Percentiles rank a stretch among this genome's conserved stretches.
These are phyloP conservation scores for Globisporangium heterothallicum DNA, from an alignment of 352 stramenopile genomes.

Conservation along the genomic window DNA sequence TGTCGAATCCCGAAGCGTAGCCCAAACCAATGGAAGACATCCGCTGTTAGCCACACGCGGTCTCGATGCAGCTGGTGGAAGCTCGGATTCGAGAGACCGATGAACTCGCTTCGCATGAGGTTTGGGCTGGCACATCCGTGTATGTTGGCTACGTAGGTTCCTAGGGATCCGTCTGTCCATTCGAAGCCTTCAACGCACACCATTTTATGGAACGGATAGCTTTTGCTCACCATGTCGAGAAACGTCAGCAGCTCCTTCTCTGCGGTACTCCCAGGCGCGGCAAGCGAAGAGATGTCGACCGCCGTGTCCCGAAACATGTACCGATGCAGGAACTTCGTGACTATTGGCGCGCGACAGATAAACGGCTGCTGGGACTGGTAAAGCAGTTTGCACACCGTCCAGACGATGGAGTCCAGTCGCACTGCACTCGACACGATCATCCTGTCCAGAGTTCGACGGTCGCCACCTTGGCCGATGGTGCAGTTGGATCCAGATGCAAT, in stretches of 20 bases:
- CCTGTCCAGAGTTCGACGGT: slow-evolving; percentile 2
- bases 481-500: slow-evolving; percentile 16
- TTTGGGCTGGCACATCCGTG: slow-evolving; percentile 23
- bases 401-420: slow-evolving; percentile 22
- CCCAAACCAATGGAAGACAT: slow-evolving; percentile 17
- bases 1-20: slow-evolving; percentile 19
- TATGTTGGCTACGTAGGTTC: slow-evolving; percentile 10
- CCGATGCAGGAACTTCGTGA: slow-evolving; percentile 14
- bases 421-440: slow-evolving; percentile 18
- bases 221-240: slow-evolving; percentile 21
- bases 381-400: slow-evolving; percentile 19
- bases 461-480: slow-evolving; percentile 6
- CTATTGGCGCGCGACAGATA: slow-evolving; percentile 21
- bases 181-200: slow-evolving; percentile 20
- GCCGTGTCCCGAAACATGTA: slow-evolving; percentile 11
- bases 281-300: slow-evolving; percentile 6
- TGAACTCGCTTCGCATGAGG: slow-evolving; percentile 14
- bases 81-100: slow-evolving; percentile 14
- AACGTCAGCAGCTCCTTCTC: slow-evolving; percentile 19
- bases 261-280: slow-evolving; percentile 7
- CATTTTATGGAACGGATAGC: slow-evolving; percentile 16
- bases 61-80: slow-evolving; percentile 13
- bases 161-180: slow-evolving; percentile 10
- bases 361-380: slow-evolving; percentile 17
- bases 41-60: slow-evolving; percentile 19